Percentiles rank a stretch among this genome's conserved stretches.
Evolutionary conservation across 2,329 filamentous ascomycete genomes (phyloP).

Genomic region (Claviceps purpurea): DNA sequence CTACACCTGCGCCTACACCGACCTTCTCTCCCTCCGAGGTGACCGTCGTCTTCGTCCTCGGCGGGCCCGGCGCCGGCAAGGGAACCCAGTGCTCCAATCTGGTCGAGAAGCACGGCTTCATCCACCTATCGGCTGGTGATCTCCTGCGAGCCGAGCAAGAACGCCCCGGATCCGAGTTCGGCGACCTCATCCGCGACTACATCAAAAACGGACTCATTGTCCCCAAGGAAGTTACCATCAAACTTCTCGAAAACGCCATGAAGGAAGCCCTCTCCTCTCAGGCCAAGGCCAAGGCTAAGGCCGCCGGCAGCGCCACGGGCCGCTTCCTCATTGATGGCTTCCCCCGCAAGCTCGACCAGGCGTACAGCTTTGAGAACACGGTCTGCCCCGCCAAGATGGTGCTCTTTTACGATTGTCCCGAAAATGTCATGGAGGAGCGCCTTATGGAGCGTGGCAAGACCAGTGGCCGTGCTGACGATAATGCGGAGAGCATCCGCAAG

Average conservation of each 20-base stretch:
- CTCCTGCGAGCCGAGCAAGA: slow-evolving; percentile 88
- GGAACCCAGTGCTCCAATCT: slow-evolving; percentile 90
- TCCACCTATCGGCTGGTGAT: slow-evolving; percentile 85
- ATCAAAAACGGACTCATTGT: slow-evolving; percentile 94
- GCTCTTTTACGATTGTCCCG: slow-evolving; percentile 88
- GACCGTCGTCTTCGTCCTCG: slow-evolving; percentile 92
- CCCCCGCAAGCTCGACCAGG: slow-evolving; percentile 95
- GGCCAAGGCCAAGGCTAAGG: slow-evolving; percentile 18
- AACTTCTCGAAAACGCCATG: slow-evolving; percentile 91
- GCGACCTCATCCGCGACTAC: slow-evolving; percentile 80
- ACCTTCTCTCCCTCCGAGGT: slow-evolving; percentile 65
- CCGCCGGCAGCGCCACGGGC: slow-evolving; percentile 32
- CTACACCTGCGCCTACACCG: slow-evolving; percentile 27
- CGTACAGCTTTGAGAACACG: slow-evolving; percentile 77
- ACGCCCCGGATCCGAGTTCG: slow-evolving; percentile 74
- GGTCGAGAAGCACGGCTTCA: slow-evolving; percentile 79
- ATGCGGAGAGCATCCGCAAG: slow-evolving; percentile 91
- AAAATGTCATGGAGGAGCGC: slow-evolving; percentile 73
- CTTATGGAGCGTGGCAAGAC: slow-evolving; percentile 86
- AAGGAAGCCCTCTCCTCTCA: slow-evolving; percentile 39
- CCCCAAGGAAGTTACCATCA: slow-evolving; percentile 96
- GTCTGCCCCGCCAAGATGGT: slow-evolving; percentile 78
- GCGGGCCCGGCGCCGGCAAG: slow-evolving; percentile 90
- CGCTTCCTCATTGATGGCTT: slow-evolving; percentile 76
- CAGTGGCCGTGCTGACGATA: slow-evolving; percentile 82